Base-by-base conservation (phyloP, 805 yeast genomes). In the Scheffersomyces ergatensis region DNA sequence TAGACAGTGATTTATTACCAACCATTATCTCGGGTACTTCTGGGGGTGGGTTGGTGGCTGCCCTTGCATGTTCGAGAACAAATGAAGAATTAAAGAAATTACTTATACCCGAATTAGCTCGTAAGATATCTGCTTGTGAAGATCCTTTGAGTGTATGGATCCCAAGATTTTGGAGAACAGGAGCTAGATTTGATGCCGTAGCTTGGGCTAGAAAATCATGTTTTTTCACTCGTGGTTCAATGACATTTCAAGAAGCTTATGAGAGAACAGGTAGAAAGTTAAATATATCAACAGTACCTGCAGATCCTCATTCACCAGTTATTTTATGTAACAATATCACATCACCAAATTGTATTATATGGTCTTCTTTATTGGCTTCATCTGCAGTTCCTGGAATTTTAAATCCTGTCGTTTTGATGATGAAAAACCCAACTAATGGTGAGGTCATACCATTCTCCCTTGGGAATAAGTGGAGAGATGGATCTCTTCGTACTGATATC, bases 311-410 rank as follows among this genome's bases (percentile, higher is more conserved):
- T 57, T 81, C 89, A 2, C 93, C 95, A 0, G 89, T 82, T 2
- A 85, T 86, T 52, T 63, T 85, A 36, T 83, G 92, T 56, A 85
- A 85, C 51, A 78, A 82, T 51, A 74, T 84, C 43, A 85, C 93
- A 0, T 77, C 90, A 13, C 93, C 93, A 9, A 75, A 83, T 55
- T 84, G 92, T 58, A 80, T 85, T 13, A 81, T 86, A n/a, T 85
- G 93, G 93, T 79, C 87, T 2, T 67, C 89, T 0, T 62, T 85
- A 42, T 62, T 85, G 31, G 93, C 93, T 0, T 82, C 89, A 3
- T 77, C 88, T 4, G 93, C 93, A 0, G 93, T 86, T 6, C 95
- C 95, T 0, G 93, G 93, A 0, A 82, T 85, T 12, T 62, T 85
- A 41, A 82, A 83, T 46, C 95, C 95, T 0, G 90, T 85, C 16